These are phyloP conservation scores for Macrophomina pseudophaseolina DNA, from an alignment of 2,329 filamentous ascomycete genomes.

Conservation along the genomic window DNA sequence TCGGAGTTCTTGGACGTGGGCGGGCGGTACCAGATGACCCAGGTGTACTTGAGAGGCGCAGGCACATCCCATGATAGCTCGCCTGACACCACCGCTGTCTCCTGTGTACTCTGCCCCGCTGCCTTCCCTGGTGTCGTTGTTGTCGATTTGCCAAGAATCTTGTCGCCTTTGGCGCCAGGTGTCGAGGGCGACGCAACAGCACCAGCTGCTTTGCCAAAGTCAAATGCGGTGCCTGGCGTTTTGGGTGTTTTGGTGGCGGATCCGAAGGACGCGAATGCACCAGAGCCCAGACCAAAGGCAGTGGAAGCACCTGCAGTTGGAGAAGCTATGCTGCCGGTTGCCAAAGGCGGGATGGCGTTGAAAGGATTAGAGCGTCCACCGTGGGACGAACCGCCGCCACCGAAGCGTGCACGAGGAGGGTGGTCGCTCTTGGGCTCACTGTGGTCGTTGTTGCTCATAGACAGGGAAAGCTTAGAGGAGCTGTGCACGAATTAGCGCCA, in stretches of 20 bases:
- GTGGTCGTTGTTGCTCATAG: slow-evolving; percentile 68
- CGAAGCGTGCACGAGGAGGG: slow-evolving; percentile 72
- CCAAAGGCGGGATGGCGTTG: slow-evolving; percentile 73
- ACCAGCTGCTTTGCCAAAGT: slow-evolving; percentile 67
- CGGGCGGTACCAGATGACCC: slow-evolving; percentile 97
- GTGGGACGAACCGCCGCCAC: slow-evolving; percentile 74
- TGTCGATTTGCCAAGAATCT: slow-evolving; percentile 32
- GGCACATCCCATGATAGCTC: slow-evolving; percentile 47
- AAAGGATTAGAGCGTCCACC: slow-evolving; percentile 78
- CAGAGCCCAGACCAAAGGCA: slow-evolving; percentile 91
- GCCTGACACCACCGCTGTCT: slow-evolving; percentile 45
- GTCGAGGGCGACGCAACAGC: slow-evolving; percentile 56
- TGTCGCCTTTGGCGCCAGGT: slow-evolving; percentile 67
- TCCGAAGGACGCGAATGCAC: slow-evolving; percentile 96
- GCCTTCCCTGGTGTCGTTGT: slow-evolving; percentile 16
- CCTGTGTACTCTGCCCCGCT: slow-evolving; percentile 26
- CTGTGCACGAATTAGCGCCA: slow-evolving; percentile 50
- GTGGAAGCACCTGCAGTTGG: slow-evolving; percentile 79
- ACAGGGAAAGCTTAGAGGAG: slow-evolving; percentile 88
- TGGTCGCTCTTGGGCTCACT: slow-evolving; percentile 57
- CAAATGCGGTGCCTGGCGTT: slow-evolving; percentile 78
- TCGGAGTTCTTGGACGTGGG: slow-evolving; percentile 97
- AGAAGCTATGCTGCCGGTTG: slow-evolving; percentile 68
- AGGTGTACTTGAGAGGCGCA: slow-evolving; percentile 76
- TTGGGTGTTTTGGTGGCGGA: slow-evolving; percentile 83